These are phyloP conservation scores for Daldinia eschscholtzii DNA, from an alignment of 2,329 filamentous ascomycete genomes.

Conservation along the genomic window DNA sequence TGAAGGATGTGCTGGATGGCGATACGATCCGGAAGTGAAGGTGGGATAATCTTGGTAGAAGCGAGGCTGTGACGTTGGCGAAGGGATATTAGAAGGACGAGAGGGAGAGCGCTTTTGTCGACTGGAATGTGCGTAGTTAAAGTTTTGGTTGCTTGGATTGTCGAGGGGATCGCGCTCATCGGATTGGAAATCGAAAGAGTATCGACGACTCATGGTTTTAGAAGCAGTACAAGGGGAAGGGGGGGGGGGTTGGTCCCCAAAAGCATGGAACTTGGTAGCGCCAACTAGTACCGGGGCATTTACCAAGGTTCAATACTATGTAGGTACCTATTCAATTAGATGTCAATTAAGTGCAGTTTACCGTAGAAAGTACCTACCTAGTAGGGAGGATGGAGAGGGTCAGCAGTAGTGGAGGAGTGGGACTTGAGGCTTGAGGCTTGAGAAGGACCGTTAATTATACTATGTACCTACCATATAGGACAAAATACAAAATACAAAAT, in stretches of 20 bases:
- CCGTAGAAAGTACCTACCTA: not conserved
- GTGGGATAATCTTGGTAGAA: slow-evolving; percentile 46
- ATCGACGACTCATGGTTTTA: slow-evolving; percentile 50
- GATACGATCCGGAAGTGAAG: slow-evolving; percentile 40
- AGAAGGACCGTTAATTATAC: slow-evolving; percentile 5
- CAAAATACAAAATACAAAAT: too few species aligned
- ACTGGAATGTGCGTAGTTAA: slow-evolving; percentile 31
- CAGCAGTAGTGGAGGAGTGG: not conserved
- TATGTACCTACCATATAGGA: too few species aligned
- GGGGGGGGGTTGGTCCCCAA: slow-evolving; percentile 9
- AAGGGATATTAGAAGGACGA: slow-evolving; percentile 35
- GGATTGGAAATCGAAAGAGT: slow-evolving; percentile 50
- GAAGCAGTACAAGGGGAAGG: slow-evolving; percentile 6
- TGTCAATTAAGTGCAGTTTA: not conserved
- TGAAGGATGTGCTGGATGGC: slow-evolving; percentile 37
- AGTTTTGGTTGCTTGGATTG: slow-evolving; percentile 39
- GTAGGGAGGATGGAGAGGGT: not conserved
- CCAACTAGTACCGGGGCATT: not conserved
- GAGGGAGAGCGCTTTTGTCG: slow-evolving; percentile 26
- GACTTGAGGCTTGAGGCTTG: not conserved
- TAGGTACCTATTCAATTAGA: not conserved
- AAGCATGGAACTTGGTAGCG: slow-evolving; percentile 28
- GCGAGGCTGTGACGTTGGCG: slow-evolving; percentile 34
- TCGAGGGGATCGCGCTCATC: slow-evolving; percentile 51
- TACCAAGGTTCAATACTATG: not conserved